Evolutionary conservation across 139 green algal species (phyloP), one percentile per base, ranked within the genome.

Genomic region (Dunaliella sp.): DNA sequence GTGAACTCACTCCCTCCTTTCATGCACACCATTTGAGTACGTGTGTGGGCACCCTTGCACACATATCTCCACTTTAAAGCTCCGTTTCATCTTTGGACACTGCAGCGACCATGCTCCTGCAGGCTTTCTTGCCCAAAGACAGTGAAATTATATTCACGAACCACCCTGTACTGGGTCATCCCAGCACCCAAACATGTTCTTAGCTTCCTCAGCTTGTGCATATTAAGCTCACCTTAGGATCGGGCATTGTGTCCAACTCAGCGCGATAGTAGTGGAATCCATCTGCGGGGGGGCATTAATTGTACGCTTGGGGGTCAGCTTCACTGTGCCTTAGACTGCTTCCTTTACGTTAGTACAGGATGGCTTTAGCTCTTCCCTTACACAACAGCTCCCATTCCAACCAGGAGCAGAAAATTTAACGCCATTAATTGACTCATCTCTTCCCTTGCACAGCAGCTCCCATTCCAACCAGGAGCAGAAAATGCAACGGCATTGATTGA

Each of bases 251-350:
- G 84, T 98, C 93, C 35, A 99, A 90, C 90, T 98, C 89, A 24
- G n/a, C 25, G 31, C 88, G 85, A 80, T 94, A 96, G 31, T 91
- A 93, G 84, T 99, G 97, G 80, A 97, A 98, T 31, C 96, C 96
- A 88, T 98, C 94, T 94, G 96, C 96, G 1, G 92, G 48, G 7
- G 16, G 48, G 16, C 48, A 16, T 65, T 7, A 16, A 65, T 26
- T 7, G 48, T 16, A 65, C 7, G 16, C 7, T 7, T 65, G 48
- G 48, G 16, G 16, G 48, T 65, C 48, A 65, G 16, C 7, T 16
- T 65, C 7, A 7, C 48, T 65, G 48, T 65, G 48, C 16, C 48
- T 26, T 26, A 65, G 48, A 65, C 7, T 65, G 48, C 7, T 65
- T 65, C 48, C 7, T 65, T 65, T 65, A 65, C 7, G 48, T 7